These are phyloP conservation scores for Hypomyces perniciosus DNA, from an alignment of 2,329 filamentous ascomycete genomes.

Conservation along the genomic window DNA sequence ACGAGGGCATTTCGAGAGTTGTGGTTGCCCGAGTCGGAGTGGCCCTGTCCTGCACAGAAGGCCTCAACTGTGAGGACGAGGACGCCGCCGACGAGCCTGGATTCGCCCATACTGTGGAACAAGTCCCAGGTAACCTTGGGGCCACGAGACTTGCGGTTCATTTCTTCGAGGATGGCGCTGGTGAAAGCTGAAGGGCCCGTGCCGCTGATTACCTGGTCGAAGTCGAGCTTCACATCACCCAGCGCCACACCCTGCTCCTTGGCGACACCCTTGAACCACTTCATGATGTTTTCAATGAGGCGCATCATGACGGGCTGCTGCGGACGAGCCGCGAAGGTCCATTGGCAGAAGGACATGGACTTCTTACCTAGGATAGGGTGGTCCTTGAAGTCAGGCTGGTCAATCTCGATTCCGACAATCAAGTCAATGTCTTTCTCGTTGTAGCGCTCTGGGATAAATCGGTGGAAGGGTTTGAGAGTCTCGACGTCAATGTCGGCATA, in stretches of 20 bases:
- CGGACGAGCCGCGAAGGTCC: constrained; percentile 68
- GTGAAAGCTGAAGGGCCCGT: constrained; percentile 69
- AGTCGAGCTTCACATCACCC: constrained; percentile 58
- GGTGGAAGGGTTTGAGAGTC: constrained; percentile 28
- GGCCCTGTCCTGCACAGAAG: constrained; percentile 66
- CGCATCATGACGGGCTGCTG: constrained; percentile 61
- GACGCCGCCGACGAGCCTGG: constrained; percentile 57
- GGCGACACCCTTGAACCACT: constrained; percentile 57
- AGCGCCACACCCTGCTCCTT: constrained; percentile 53
- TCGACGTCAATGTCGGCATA: constrained; percentile 50
- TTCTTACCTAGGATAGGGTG: constrained; percentile 63
- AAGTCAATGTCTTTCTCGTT: constrained; percentile 60
- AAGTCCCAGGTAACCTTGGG: constrained; percentile 51
- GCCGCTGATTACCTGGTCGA: constrained; percentile 67
- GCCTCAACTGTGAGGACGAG: constrained; percentile 65
- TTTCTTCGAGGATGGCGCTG: constrained; percentile 56
- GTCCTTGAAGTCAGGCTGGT: constrained; percentile 57
- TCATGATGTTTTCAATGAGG: constrained; percentile 62
- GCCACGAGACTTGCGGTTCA: constrained; percentile 41
- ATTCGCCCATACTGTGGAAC: constrained; percentile 62
- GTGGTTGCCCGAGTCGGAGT: constrained; percentile 67
- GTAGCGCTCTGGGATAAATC: constrained; percentile 47
- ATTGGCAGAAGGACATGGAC: constrained; percentile 66
- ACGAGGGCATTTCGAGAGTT: constrained; percentile 60
- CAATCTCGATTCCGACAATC: constrained; percentile 65